Evolutionary conservation across 805 yeast genomes (phyloP), one percentile per base, ranked within the genome.

Genomic region (Peterozyma toletana): DNA sequence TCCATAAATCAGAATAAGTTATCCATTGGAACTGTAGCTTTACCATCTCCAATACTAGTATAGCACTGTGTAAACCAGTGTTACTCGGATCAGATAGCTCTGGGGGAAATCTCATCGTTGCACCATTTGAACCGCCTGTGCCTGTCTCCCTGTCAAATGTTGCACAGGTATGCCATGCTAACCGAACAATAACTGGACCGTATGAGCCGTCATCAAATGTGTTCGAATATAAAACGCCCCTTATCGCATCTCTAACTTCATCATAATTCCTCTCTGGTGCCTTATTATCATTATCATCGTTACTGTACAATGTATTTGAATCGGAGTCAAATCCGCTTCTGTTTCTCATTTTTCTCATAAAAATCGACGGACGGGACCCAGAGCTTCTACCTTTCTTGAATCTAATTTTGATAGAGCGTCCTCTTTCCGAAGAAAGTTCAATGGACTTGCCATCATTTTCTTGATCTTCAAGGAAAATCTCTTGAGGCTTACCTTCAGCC

Each of bases 111-210:
- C 71, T 67, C 74, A 80, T 78, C 11, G 89, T 81, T 39, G 87
- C 88, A 37, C 88, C 87, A 53, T 71, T 79, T 1, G 86, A 78
- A 2, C 88, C 87, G 37, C 86, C 87, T 14, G 68, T 65, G 9
- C 65, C 63, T 21, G 57, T 68, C n/a, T 62, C 58, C 50, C 66
- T 67, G 54, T 86, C 87, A 61, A 71, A 88, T 15, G 93, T 85
- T n/a, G 95, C 96, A 45, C 86, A 75, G 33, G 83, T 76, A 59
- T 87, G 95, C 96, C 96, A 87, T 27, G 95, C 84, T 44, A 86
- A 71, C 54, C 96, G 77, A 18, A 87, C 78, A 35, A 87, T 66
- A 13, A 83, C 78, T 9, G 96, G 96, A 1, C 90, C 93, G 48
- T 79, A 83, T 21, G 81, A 78, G 33, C 77, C 79, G 50, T 79